Conservation (phyloP, 106 monocot species). For the Allium sativum region DNA sequence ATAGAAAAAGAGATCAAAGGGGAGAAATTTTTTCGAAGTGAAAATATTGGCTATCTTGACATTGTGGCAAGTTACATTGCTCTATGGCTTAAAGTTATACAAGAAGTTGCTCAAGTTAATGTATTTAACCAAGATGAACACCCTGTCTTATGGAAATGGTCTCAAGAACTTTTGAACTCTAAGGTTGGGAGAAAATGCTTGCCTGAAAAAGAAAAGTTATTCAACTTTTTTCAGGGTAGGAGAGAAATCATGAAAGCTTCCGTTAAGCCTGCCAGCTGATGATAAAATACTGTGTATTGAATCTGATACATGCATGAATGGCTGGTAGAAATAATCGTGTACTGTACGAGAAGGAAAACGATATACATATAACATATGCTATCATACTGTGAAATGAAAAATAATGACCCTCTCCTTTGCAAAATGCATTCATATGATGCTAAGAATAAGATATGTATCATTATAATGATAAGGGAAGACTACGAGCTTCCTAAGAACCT, state of each 20-base stretch:
- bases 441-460: too few relatives aligned
- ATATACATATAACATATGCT: too few relatives aligned
- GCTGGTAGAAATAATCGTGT: too few relatives aligned
- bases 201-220: slow-evolving; percentile 4
- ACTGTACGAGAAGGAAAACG: too few relatives aligned
- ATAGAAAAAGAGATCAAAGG: slow-evolving; percentile 3
- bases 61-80: not conserved
- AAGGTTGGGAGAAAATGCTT: not conserved
- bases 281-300: too few relatives aligned
- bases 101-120: slow-evolving; percentile 1
- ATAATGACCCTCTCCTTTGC: too few relatives aligned
- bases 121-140: slow-evolving; percentile 1
- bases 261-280: not conserved
- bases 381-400: too few relatives aligned
- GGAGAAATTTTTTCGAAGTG: slow-evolving; percentile 9
- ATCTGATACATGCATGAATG: too few relatives aligned
- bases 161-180: not conserved
- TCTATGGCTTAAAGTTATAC: slow-evolving; percentile 2
- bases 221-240: not conserved
- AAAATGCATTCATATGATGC: too few relatives aligned
- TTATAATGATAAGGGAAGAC: too few relatives aligned
- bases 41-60: slow-evolving; percentile 3
- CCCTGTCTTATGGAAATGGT: slow-evolving; percentile 3
- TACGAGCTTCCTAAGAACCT: too few relatives aligned
- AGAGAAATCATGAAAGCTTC: slow-evolving; percentile 6